A percentile compares a stretch with the other conserved stretches of the same genome.
Evolutionary conservation across 306 rosid genomes (phyloP).

Genomic region (Acacia melanoxylon): DNA sequence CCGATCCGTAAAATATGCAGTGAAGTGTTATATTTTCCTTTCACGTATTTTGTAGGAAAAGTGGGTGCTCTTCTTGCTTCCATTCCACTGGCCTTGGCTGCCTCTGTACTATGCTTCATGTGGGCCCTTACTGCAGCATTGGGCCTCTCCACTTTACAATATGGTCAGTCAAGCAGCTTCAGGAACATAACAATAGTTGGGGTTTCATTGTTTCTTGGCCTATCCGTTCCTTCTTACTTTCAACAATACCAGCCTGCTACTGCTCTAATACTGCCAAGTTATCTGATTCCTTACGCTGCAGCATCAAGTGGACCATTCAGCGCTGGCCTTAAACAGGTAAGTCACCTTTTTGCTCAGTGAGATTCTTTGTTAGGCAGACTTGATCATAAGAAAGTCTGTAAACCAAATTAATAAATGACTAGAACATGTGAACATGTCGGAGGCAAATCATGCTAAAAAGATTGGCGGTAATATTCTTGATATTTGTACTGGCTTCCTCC

Average conservation of each 20-base stretch:
- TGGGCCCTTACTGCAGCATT: constrained; percentile 86
- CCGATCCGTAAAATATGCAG: neutral
- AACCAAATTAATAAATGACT: neutral
- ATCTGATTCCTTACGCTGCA: constrained; percentile 82
- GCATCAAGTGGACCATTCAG: constrained; percentile 88
- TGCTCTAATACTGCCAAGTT: constrained; percentile 76
- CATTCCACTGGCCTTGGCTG: constrained; percentile 86
- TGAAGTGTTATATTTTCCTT: neutral
- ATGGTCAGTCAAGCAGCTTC: constrained; percentile 69
- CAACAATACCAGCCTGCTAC: constrained; percentile 77
- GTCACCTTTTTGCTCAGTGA: constrained; percentile 5
- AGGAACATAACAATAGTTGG: constrained; percentile 86
- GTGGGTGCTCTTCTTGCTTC: constrained; percentile 98
- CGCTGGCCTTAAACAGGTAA: constrained; percentile 66
- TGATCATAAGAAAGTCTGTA: neutral
- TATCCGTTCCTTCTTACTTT: constrained; percentile 90
- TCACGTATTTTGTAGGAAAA: constrained; percentile 58
- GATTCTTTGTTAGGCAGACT: neutral
- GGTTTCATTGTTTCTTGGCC: constrained; percentile 84
- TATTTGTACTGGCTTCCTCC: neutral
- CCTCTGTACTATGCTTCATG: constrained; percentile 80
- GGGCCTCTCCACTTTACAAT: constrained; percentile 79
- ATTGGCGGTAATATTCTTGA: neutral
- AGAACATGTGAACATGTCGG: neutral
- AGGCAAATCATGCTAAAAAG: neutral